A percentile compares a stretch with the other conserved stretches of the same genome.
phyloP scores from a whole-genome alignment of 768 basidiomycete genomes.

The Astraeus odoratus region DNA sequence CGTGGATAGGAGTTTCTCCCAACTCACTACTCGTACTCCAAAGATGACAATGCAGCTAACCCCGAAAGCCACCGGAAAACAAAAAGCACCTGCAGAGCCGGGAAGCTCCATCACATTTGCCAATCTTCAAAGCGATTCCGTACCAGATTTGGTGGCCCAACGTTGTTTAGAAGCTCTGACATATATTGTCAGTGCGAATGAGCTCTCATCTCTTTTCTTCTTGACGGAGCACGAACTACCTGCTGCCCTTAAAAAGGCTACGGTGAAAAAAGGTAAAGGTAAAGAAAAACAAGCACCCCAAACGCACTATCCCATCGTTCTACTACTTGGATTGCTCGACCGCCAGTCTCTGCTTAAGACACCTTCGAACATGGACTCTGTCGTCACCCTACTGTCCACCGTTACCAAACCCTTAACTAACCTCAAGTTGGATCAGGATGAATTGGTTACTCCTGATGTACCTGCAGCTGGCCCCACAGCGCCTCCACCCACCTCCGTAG shows the following conservation, averaged over 20 bases:
- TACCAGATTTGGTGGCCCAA: conserved; percentile 90
- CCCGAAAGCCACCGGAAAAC: conserved; percentile 56
- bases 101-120: conserved; percentile 42
- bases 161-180: conserved; percentile 88
- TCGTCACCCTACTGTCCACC: conserved; percentile 80
- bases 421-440: conserved; percentile 47
- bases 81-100: conserved; percentile 52
- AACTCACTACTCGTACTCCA: conserved; percentile 71
- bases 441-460: conserved; percentile 19
- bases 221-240: conserved; percentile 91
- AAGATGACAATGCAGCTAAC: conserved; percentile 39
- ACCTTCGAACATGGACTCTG: conserved; percentile 86
- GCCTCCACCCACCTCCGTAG: conserved; percentile 8
- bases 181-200: conserved; percentile 82
- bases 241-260: conserved; percentile 59
- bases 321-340: conserved; percentile 83
- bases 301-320: conserved; percentile 86
- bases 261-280: conserved; percentile 86
- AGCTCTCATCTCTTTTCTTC: conserved; percentile 86
- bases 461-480: conserved; percentile 4
- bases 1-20: conserved; percentile 90
- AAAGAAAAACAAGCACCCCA: conserved; percentile 82
- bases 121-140: conserved; percentile 62
- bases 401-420: conserved; percentile 79
- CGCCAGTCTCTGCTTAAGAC: conserved; percentile 80